Conservation (phyloP, 2,329 filamentous ascomycete genomes). For the Didymella lethalis region DNA sequence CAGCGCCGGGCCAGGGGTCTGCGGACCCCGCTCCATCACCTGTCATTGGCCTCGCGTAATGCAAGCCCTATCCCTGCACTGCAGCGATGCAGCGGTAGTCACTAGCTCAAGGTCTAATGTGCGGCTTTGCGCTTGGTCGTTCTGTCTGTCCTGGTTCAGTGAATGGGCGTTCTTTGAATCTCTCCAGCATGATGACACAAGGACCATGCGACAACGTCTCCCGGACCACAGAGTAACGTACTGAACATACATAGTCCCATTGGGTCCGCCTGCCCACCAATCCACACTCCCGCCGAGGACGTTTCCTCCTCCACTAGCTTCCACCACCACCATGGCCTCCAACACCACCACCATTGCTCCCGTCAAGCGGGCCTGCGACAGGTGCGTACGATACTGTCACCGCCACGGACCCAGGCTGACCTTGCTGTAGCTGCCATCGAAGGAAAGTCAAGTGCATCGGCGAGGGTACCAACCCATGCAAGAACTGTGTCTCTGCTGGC, state of each 20-base stretch:
- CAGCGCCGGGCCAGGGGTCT: constrained; percentile 34
- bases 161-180: constrained; percentile 36
- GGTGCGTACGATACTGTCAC: constrained; percentile 37
- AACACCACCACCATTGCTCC: constrained; percentile 46
- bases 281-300: constrained; percentile 36
- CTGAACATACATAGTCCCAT: constrained; percentile 39
- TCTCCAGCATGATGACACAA: constrained; percentile 48
- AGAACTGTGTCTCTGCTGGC: constrained; percentile 66
- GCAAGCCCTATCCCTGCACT: constrained; percentile 34
- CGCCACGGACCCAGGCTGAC: constrained; percentile 19
- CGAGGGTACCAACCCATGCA: constrained; percentile 62
- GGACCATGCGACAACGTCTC: constrained; percentile 37
- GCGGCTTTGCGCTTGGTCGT: constrained; percentile 47
- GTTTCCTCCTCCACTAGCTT: constrained; percentile 32
- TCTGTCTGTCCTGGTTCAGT: constrained; percentile 44
- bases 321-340: constrained; percentile 37
- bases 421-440: constrained; percentile 53
- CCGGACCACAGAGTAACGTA: constrained; percentile 43
- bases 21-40: constrained; percentile 32
- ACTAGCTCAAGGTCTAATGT: constrained; percentile 42
- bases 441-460: constrained; percentile 62
- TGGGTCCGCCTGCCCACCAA: constrained; percentile 38
- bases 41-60: constrained; percentile 33
- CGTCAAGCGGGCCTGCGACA: constrained; percentile 54
- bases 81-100: constrained; percentile 37